These are phyloP conservation scores for Potentilla sterilis DNA, from an alignment of 306 rosid genomes.

Conservation along the genomic window DNA sequence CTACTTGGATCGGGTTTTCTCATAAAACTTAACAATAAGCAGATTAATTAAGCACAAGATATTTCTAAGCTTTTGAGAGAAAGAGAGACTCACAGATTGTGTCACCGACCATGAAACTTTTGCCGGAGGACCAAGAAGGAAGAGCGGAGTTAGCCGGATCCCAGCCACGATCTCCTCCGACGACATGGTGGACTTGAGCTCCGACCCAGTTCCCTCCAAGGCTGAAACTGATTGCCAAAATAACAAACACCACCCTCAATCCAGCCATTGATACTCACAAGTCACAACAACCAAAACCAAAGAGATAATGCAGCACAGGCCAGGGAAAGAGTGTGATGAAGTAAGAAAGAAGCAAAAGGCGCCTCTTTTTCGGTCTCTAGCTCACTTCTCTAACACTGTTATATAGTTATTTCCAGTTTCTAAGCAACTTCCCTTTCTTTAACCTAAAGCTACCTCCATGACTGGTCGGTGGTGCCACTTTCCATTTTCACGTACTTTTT, in stretches of 20 bases:
- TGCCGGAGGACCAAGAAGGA: slow-evolving; percentile 59
- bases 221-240: slow-evolving; percentile 12
- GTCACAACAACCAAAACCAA: too few species aligned
- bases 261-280: slow-evolving; percentile 34
- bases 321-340: background rate
- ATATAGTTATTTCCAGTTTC: slow-evolving; percentile 23
- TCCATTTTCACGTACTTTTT: background rate
- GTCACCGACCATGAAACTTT: slow-evolving; percentile 66
- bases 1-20: background rate
- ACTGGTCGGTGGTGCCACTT: slow-evolving; percentile 4
- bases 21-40: too few species aligned
- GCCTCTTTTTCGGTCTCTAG: background rate
- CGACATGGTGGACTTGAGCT: slow-evolving; percentile 64
- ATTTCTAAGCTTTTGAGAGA: background rate
- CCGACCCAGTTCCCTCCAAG: slow-evolving; percentile 34
- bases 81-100: slow-evolving; percentile 56
- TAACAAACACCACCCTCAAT: slow-evolving; percentile 13
- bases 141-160: slow-evolving; percentile 54
- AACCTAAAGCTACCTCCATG: slow-evolving; percentile 7
- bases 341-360: background rate
- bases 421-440: slow-evolving; percentile 28
- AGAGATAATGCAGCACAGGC: background rate
- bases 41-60: background rate
- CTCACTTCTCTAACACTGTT: background rate
- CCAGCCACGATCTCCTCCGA: slow-evolving; percentile 90